Percentiles rank a stretch among this genome's conserved stretches.
Evolutionary conservation across 2,329 filamentous ascomycete genomes (phyloP).

Genomic region (Emmonsiellopsis sp.): DNA sequence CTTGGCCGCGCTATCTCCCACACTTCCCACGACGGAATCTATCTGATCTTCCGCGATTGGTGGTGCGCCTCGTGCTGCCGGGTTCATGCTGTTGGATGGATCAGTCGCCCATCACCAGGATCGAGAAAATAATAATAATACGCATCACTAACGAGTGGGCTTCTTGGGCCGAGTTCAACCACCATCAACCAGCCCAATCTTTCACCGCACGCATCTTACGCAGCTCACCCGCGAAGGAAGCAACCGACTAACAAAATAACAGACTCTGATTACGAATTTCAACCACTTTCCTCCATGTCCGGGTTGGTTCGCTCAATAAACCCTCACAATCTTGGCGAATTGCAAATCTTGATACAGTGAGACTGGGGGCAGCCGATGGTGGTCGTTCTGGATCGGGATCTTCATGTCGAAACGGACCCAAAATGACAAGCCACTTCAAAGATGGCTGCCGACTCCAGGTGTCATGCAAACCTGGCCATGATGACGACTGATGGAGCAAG

Average conservation of each 20-base stretch:
- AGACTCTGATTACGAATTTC: not conserved
- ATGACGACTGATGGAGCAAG: not conserved
- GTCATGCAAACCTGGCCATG: not conserved
- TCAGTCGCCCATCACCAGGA: not conserved
- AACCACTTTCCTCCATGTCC: not conserved
- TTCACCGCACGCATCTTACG: not conserved
- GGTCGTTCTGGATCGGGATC: constrained; percentile 2
- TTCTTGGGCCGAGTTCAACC: not conserved
- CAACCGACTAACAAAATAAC: not conserved
- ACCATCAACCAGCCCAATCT: not conserved
- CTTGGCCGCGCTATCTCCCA: not conserved
- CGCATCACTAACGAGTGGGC: not conserved
- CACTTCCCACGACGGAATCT: constrained; percentile 9
- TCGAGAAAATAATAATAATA: not conserved
- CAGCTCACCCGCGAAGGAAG: not conserved
- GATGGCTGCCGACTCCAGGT: not conserved
- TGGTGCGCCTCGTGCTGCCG: constrained; percentile 9
- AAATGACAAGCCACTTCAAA: not conserved
- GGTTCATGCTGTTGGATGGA: not conserved
- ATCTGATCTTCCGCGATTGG: constrained; percentile 14
- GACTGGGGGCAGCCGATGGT: not conserved
- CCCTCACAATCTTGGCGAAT: not conserved
- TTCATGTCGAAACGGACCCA: not conserved
- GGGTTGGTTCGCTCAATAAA: not conserved
- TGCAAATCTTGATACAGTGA: not conserved